These are phyloP conservation scores for Candolleomyces aberdarensis DNA, from an alignment of 768 basidiomycete species.

Conservation along the genomic window DNA sequence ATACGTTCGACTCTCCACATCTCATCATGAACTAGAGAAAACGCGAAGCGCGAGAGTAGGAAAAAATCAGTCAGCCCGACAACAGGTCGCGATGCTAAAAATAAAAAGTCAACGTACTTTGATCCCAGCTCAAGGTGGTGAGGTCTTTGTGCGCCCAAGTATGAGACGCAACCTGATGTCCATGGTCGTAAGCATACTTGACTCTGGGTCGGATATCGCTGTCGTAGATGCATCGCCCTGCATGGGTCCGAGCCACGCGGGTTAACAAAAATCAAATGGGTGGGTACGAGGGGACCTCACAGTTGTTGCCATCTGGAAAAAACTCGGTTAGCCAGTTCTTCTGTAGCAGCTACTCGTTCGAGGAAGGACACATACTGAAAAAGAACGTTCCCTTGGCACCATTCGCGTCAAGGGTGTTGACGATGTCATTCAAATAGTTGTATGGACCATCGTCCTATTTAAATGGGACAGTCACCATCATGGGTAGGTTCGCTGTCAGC, in stretches of 20 bases:
- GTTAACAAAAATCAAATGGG: background rate
- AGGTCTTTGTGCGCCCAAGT: conserved; percentile 42
- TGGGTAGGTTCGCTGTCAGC: background rate
- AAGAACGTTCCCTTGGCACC: conserved; percentile 43
- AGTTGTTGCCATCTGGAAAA: conserved; percentile 35
- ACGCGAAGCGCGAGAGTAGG: background rate
- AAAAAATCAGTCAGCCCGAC: background rate
- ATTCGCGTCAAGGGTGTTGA: conserved; percentile 27
- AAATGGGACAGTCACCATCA: background rate
- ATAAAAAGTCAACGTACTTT: conserved; percentile 21
- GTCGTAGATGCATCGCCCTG: conserved; percentile 38
- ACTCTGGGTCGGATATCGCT: conserved; percentile 20
- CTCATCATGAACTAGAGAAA: conserved; percentile 26
- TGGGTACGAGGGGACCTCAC: conserved; percentile 15
- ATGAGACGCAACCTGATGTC: conserved; percentile 44
- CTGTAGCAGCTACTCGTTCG: background rate
- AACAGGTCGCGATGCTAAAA: background rate
- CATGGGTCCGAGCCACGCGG: too few species aligned
- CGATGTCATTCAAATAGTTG: conserved; percentile 26
- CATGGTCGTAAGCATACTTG: conserved; percentile 34
- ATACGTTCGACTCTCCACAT: conserved; percentile 35
- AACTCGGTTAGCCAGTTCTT: background rate
- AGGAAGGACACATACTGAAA: conserved; percentile 26
- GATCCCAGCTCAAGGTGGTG: conserved; percentile 24
- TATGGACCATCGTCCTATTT: conserved; percentile 35